phyloP scores from a whole-genome alignment of 1,139 yeast genomes.

The Lodderomyces jiufengensis region DNA sequence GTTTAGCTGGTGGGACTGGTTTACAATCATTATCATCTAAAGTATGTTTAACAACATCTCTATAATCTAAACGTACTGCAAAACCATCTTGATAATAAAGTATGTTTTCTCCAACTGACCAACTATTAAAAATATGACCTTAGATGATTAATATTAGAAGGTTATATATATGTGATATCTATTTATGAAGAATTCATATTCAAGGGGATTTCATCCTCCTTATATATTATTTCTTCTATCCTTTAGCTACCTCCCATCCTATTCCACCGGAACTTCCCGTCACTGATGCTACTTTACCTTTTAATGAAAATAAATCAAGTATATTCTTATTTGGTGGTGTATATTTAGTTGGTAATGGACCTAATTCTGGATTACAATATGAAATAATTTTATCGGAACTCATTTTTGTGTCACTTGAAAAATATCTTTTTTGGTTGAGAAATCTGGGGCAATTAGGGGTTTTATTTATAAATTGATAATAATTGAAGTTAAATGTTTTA shows the following conservation, averaged over 20 bases:
- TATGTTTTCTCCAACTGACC: no score
- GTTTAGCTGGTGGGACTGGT: constrained; percentile 94
- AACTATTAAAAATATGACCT: no score
- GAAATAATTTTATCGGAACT: constrained; percentile 9
- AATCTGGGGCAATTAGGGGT: no score
- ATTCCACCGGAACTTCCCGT: constrained; percentile 48
- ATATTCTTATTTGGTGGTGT: constrained; percentile 33
- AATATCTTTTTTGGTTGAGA: no score
- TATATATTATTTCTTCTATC: no score
- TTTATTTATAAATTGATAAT: no score
- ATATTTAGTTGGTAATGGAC: constrained; percentile 37
- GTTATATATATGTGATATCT: no score
- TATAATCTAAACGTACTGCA: constrained; percentile 77
- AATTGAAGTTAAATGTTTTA: no score
- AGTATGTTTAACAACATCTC: constrained; percentile 79
- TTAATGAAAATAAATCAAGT: constrained; percentile 35
- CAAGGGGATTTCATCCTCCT: no score
- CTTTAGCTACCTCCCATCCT: constrained; percentile 43
- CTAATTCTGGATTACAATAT: constrained; percentile 31
- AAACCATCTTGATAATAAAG: constrained; percentile 61
- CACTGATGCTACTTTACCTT: constrained; percentile 36
- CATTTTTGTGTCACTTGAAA: constrained; percentile 3
- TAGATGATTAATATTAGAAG: no score
- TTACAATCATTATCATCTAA: constrained; percentile 91
- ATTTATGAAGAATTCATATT: no score